These are phyloP conservation scores for Ceratobasidium sp. DNA, from an alignment of 1,284 basidiomycete species.

Conservation along the genomic window DNA sequence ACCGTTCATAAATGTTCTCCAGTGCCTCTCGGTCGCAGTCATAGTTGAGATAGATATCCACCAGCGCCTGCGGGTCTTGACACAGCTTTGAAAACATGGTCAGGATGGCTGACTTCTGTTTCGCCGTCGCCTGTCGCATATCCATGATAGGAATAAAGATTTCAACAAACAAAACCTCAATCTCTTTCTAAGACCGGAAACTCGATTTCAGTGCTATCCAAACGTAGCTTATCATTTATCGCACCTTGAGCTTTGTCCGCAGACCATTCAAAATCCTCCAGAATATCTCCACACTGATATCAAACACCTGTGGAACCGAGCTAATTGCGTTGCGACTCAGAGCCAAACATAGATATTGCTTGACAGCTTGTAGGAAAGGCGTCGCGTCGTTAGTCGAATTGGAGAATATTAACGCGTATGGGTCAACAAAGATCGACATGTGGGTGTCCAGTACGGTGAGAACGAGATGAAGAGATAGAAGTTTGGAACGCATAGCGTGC, in stretches of 20 bases:
- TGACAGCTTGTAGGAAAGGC: slow-evolving; percentile 89
- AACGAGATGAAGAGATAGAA: slow-evolving; percentile 92
- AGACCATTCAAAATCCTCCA: slow-evolving; percentile 95
- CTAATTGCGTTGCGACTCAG: slow-evolving; percentile 96
- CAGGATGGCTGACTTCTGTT: slow-evolving; percentile 92
- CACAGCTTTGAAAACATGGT: slow-evolving; percentile 87
- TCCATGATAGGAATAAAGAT: slow-evolving; percentile 99
- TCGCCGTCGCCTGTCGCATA: slow-evolving; percentile 95
- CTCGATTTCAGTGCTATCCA: background rate
- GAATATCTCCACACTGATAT: slow-evolving; percentile 98
- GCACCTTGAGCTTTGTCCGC: slow-evolving; percentile 92
- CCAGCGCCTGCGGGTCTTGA: slow-evolving; percentile 94
- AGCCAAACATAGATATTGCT: slow-evolving; percentile 93
- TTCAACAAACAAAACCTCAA: slow-evolving; percentile 96
- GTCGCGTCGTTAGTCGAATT: slow-evolving; percentile 80
- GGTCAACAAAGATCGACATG: slow-evolving; percentile 87
- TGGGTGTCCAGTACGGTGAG: slow-evolving; percentile 92
- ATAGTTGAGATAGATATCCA: slow-evolving; percentile 98
- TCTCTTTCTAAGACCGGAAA: slow-evolving; percentile 82
- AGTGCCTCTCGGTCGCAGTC: slow-evolving; percentile 93
- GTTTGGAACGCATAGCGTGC: slow-evolving; percentile 94
- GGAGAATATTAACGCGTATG: slow-evolving; percentile 87
- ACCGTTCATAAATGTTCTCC: slow-evolving; percentile 98
- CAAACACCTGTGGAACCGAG: slow-evolving; percentile 96
- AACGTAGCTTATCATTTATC: slow-evolving; percentile 21